These are phyloP conservation scores for Cyclanthera cordifolia DNA, from an alignment of 306 rosid genomes.

Conservation along the genomic window DNA sequence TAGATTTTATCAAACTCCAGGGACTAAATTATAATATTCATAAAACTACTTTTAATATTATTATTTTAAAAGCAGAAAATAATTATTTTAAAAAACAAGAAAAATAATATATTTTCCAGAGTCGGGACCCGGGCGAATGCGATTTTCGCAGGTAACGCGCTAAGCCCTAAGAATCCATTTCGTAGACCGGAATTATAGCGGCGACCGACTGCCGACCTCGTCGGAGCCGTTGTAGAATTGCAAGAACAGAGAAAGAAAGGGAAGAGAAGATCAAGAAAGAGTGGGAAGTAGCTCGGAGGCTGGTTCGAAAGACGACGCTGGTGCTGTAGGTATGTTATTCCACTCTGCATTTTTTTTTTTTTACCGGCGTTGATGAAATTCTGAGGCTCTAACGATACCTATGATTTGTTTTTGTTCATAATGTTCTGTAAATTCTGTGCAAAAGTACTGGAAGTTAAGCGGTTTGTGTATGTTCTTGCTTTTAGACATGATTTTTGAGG, in stretches of 20 bases:
- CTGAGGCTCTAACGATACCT: background rate
- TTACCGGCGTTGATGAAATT: background rate
- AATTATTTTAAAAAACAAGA: no score
- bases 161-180: conserved; percentile 7
- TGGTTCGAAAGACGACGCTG: background rate
- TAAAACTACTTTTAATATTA: no score
- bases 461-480: background rate
- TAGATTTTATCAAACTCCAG: no score
- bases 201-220: background rate
- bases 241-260: background rate
- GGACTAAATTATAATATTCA: no score
- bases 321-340: background rate
- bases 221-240: background rate
- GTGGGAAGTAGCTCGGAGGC: background rate
- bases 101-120: background rate
- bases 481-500: background rate
- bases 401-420: background rate
- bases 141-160: background rate
- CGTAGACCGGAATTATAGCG: background rate
- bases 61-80: no score
- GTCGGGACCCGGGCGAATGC: background rate
- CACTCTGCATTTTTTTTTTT: background rate
- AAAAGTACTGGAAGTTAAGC: background rate
- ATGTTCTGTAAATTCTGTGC: background rate
- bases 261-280: background rate